Percentiles rank a stretch among this genome's conserved stretches.
These are phyloP conservation scores for Atalantia buxifolia DNA, from an alignment of 345 rosid genomes.

Conservation along the genomic window DNA sequence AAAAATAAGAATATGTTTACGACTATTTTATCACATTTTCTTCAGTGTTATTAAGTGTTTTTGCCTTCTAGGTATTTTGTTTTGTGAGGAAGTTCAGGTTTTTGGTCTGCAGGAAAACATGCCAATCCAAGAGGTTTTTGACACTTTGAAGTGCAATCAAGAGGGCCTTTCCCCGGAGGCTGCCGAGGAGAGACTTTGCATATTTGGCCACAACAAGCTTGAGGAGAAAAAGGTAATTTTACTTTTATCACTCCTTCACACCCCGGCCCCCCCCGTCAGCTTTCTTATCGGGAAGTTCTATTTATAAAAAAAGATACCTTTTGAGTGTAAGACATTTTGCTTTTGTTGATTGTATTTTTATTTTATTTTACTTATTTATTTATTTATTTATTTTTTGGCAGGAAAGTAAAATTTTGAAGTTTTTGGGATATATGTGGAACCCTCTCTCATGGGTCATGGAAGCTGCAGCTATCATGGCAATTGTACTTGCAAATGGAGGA, in stretches of 20 bases:
- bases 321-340: not conserved
- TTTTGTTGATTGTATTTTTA: not conserved
- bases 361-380: no score
- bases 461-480: conserved; percentile 71
- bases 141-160: conserved; percentile 47
- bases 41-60: not conserved
- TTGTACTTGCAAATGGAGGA: conserved; percentile 72
- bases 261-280: not conserved
- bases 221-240: conserved; percentile 52
- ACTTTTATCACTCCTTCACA: not conserved
- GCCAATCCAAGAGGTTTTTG: conserved; percentile 58
- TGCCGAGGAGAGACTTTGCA: conserved; percentile 48
- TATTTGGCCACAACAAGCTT: conserved; percentile 64
- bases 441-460: conserved; percentile 81
- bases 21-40: no score
- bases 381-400: conserved; percentile 11
- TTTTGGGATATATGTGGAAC: conserved; percentile 74
- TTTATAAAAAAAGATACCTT: no score
- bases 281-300: not conserved
- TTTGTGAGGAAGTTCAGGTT: conserved; percentile 18
- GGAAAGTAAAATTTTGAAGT: conserved; percentile 61
- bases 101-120: conserved; percentile 50
- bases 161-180: conserved; percentile 57
- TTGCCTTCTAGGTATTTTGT: conserved; percentile 1
- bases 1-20: no score